Conservation (phyloP, 352 stramenopile species). For the Phytophthora nicotianae region DNA sequence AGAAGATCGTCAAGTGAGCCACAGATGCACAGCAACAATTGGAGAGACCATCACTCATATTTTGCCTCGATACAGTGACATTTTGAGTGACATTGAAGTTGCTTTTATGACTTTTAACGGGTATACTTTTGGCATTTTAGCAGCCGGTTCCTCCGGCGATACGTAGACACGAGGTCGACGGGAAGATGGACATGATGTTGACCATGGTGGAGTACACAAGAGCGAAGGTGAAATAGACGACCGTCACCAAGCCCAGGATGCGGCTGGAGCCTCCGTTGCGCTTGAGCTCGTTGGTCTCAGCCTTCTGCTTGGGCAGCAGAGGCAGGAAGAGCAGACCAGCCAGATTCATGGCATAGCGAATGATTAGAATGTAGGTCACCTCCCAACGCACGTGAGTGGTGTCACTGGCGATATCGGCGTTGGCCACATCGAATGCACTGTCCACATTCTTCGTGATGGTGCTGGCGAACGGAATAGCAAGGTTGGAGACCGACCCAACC, state of each 20-base stretch:
- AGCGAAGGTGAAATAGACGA: slow-evolving; percentile 43
- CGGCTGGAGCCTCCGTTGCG: slow-evolving; percentile 46
- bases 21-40: background rate
- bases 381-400: slow-evolving; percentile 42
- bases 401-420: slow-evolving; percentile 47
- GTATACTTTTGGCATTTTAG: slow-evolving; percentile 15
- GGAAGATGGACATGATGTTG: slow-evolving; percentile 44
- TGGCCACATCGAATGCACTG: slow-evolving; percentile 43
- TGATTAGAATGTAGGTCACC: slow-evolving; percentile 47
- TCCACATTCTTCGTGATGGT: slow-evolving; percentile 50
- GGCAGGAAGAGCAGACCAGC: slow-evolving; percentile 38
- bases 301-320: slow-evolving; percentile 56
- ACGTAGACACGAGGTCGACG: slow-evolving; percentile 33
- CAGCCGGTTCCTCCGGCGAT: slow-evolving; percentile 38
- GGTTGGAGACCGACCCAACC: slow-evolving; percentile 47
- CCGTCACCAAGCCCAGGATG: slow-evolving; percentile 38
- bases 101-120: background rate
- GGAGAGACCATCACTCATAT: slow-evolving; percentile 15
- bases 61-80: slow-evolving; percentile 3
- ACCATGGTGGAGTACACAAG: slow-evolving; percentile 37
- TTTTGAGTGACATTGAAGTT: slow-evolving; percentile 23
- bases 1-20: slow-evolving; percentile 25
- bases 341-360: slow-evolving; percentile 47
- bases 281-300: slow-evolving; percentile 45
- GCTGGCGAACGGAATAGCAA: slow-evolving; percentile 42